Conservation (phyloP, 1,139 yeast species). For the Taphrina confusa region DNA sequence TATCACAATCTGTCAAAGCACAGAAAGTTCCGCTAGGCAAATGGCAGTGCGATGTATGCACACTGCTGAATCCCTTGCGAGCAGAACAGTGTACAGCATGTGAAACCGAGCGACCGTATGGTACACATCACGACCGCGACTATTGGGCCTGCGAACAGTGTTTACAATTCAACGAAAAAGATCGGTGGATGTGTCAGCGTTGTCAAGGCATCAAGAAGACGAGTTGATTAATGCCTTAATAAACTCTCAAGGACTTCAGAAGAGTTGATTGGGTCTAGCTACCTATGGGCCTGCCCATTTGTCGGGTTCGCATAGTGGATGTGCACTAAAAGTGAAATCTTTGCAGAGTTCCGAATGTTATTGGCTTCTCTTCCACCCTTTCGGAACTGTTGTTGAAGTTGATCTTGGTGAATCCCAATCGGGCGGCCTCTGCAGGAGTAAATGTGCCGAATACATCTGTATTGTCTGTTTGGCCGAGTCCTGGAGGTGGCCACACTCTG, state of each 20-base stretch:
- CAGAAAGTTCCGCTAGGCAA: slow-evolving; percentile 3
- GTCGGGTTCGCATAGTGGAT: too few species aligned
- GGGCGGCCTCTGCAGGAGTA: slow-evolving; percentile 39
- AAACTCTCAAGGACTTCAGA: too few species aligned
- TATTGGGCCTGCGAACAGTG: slow-evolving; percentile 27
- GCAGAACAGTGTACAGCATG: slow-evolving; percentile 20
- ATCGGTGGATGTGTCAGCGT: slow-evolving; percentile 23
- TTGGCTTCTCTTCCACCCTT: too few species aligned
- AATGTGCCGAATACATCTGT: slow-evolving; percentile 50
- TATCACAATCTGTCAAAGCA: background rate
- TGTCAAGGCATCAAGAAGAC: slow-evolving; percentile 23
- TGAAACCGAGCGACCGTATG: slow-evolving; percentile 14
- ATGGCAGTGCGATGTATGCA: slow-evolving; percentile 28
- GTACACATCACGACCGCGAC: background rate
- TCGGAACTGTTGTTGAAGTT: background rate
- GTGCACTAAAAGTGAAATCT: too few species aligned
- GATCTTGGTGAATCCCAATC: background rate
- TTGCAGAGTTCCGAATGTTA: too few species aligned
- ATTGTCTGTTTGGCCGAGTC: slow-evolving; percentile 47
- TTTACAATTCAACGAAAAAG: background rate
- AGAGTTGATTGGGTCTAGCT: too few species aligned
- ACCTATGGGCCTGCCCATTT: too few species aligned
- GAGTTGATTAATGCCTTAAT: too few species aligned
- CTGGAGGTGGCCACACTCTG: slow-evolving; percentile 48
- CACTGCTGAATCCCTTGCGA: slow-evolving; percentile 9